Conservation (phyloP, 306 rosid species). For the Pterocarpus macrocarpus region DNA sequence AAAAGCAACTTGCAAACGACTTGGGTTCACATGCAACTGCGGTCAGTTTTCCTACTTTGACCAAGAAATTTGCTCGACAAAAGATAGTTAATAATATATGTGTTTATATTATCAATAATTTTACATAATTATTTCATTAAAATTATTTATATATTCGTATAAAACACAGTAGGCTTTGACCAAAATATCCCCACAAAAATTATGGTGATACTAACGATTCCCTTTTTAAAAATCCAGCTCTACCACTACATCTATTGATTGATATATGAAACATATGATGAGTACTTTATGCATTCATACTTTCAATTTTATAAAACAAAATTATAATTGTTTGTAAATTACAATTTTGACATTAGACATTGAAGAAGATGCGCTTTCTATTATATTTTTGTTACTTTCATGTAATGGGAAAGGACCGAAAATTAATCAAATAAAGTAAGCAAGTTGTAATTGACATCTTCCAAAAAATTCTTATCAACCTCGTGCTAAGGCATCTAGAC, state of each 20-base stretch:
- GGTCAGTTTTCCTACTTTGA: not conserved
- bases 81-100: not conserved
- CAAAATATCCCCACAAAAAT: not conserved
- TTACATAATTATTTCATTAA: not conserved
- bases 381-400: not conserved
- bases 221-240: not conserved
- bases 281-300: not conserved
- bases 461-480: not conserved
- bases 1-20: constrained; percentile 28
- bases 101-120: not conserved
- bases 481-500: not conserved
- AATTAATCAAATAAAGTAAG: not conserved
- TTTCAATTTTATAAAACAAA: not conserved
- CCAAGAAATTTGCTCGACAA: not conserved
- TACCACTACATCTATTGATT: not conserved
- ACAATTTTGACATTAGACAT: not conserved
- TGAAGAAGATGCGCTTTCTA: not conserved
- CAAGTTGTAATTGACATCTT: not conserved
- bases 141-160: not conserved
- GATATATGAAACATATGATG: not conserved
- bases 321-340: not conserved
- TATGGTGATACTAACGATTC: not conserved
- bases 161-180: not conserved
- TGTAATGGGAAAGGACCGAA: not conserved
- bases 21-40: constrained; percentile 8